Base-by-base conservation (phyloP, 306 rosid species). In the Sechiopsis laciniata region DNA sequence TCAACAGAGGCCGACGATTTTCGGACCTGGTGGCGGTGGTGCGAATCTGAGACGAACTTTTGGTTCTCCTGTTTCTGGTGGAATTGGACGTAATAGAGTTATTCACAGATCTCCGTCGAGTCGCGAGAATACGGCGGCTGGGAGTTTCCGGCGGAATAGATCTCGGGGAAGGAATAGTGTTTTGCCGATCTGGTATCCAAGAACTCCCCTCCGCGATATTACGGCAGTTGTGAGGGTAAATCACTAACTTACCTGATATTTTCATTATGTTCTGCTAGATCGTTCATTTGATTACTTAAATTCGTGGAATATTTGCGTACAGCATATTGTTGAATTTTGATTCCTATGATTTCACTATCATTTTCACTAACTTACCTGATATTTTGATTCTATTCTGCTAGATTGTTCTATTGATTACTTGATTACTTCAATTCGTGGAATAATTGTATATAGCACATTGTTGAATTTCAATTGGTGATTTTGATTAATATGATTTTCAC, bases 111-210 rank as follows among this genome's bases (percentile, higher is more conserved):
- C 76, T 21, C 20, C 76, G 6, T 12, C 53, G 0, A 82, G 66
- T 10, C 32, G 70, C 13, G 84, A 85, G 51, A 88, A 88, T 12
- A 71, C 45, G 40, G 79, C 76, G 1, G 20, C 54, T 13, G 77
- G 74, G 17, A 64, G 76, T 60, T 1, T 60, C 5, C 68, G 88
- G 21, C 81, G 87, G 21, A 78, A 76, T 24, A 75, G 89, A 50
- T 76, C 48, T 7, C 80, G 87, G 26, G 66, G 72, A 0, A 56
- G 76, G 32, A 80, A 72, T 9, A 81, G 91, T 6, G 50, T 77
- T 15, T 81, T 93, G 6, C 97, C 98, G 16, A 79, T 86, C 57
- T 93, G 96, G 97, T 90, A 93, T 57, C 98, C 94, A 0, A 75
- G 98, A 73, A 84, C 91, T 19, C 97, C 96, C 45, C 86, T 93